Percentiles rank a stretch among this genome's conserved stretches.
Evolutionary conservation across 805 yeast species (phyloP).

Genomic region (Yamadazyma sp.): DNA sequence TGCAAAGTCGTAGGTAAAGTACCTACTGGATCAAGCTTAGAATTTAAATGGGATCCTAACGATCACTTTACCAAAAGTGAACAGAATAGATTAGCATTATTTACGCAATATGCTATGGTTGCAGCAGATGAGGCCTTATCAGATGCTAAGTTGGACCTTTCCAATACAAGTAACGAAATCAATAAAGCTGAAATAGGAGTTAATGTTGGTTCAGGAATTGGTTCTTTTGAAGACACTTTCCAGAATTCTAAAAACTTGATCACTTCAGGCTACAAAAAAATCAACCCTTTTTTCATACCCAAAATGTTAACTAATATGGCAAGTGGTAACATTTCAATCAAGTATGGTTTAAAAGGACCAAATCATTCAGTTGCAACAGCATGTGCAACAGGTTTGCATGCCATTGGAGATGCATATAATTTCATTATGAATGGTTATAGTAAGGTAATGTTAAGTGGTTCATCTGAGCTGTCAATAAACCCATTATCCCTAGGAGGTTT

Average conservation of each 20-base stretch:
- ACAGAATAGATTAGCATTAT: constrained; percentile 61
- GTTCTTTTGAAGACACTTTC: constrained; percentile 72
- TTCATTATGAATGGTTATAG: constrained; percentile 78
- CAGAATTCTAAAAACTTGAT: constrained; percentile 56
- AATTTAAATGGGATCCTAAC: constrained; percentile 49
- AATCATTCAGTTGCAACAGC: constrained; percentile 89
- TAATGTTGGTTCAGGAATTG: constrained; percentile 91
- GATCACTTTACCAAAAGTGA: constrained; percentile 51
- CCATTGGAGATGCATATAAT: constrained; percentile 89
- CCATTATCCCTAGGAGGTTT: constrained; percentile 89
- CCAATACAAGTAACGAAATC: too few species aligned
- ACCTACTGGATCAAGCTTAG: constrained; percentile 46
- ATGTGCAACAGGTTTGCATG: constrained; percentile 93
- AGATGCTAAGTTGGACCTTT: constrained; percentile 51
- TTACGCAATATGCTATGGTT: constrained; percentile 74
- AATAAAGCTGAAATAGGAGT: constrained; percentile 55
- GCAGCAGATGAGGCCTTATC: constrained; percentile 75
- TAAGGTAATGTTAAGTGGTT: constrained; percentile 91
- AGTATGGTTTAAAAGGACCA: constrained; percentile 76
- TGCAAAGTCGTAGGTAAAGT: constrained; percentile 73
- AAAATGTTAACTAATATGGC: constrained; percentile 88
- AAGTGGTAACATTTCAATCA: constrained; percentile 83
- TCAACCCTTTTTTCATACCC: constrained; percentile 87
- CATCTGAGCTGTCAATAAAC: constrained; percentile 82
- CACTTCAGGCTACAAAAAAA: constrained; percentile 52